Conservation (phyloP, 108 stramenopile genomes). For the Pseudonitzschia pungens region DNA sequence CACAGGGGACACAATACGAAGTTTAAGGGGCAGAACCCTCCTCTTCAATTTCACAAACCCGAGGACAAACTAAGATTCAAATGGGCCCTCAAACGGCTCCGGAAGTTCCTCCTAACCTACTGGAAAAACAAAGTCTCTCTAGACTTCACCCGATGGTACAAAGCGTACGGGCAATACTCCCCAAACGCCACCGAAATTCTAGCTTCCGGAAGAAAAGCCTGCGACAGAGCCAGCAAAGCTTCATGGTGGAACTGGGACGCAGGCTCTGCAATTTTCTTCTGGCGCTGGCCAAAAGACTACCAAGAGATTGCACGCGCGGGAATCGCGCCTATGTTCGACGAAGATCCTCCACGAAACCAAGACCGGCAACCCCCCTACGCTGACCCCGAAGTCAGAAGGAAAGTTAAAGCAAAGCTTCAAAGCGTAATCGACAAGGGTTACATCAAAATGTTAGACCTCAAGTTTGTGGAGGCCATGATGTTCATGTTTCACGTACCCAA, state of each 20-base stretch:
- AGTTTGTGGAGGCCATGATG: not conserved
- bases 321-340: not conserved
- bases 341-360: not conserved
- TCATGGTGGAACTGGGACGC: not conserved
- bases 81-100: not conserved
- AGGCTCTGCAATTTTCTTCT: not conserved
- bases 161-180: not conserved
- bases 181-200: not conserved
- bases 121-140: not conserved
- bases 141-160: not conserved
- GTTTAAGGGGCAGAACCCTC: no score
- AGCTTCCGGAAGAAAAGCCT: not conserved
- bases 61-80: not conserved
- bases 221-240: not conserved
- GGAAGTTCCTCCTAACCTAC: not conserved
- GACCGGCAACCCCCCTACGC: not conserved
- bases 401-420: not conserved
- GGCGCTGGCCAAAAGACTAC: not conserved
- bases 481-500: conserved; percentile 1
- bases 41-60: not conserved
- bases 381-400: not conserved
- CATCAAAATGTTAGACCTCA: not conserved
- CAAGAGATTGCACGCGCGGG: not conserved
- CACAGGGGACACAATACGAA: no score
- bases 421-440: not conserved